phyloP scores from a whole-genome alignment of 2,329 filamentous ascomycete genomes.

The Colletotrichum tabaci region DNA sequence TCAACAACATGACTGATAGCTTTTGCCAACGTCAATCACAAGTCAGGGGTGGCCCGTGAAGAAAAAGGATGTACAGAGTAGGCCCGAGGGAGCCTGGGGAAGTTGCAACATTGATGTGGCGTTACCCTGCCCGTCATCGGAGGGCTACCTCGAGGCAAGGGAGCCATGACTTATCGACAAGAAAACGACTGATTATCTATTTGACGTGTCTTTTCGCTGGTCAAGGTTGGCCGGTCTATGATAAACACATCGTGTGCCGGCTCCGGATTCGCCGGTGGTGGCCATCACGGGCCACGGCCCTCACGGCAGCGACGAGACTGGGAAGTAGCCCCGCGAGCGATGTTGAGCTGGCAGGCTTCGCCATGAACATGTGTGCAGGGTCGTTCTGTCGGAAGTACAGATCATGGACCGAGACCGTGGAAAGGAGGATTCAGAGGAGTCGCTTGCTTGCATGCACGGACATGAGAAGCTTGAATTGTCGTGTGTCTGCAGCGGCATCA shows the following conservation, averaged over 20 bases:
- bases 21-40: conserved; percentile 16
- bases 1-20: conserved; percentile 2
- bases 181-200: background rate
- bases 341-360: background rate
- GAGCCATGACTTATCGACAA: conserved; percentile 24
- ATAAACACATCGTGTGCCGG: conserved; percentile 5
- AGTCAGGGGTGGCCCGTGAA: conserved; percentile 24
- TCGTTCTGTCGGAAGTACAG: background rate
- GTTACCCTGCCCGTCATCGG: conserved; percentile 15
- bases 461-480: background rate
- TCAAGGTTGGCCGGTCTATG: conserved; percentile 21
- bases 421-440: background rate
- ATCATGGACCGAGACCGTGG: background rate
- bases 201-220: conserved; percentile 35
- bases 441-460: background rate
- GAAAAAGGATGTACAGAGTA: too few species aligned
- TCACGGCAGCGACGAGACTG: background rate
- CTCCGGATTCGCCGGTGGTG: conserved; percentile 12
- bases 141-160: conserved; percentile 18
- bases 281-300: background rate
- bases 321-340: background rate
- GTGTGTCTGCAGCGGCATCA: background rate
- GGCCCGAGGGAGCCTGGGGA: background rate
- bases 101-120: conserved; percentile 17
- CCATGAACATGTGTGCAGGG: background rate